Evolutionary conservation across 2,329 filamentous ascomycete genomes (phyloP), one percentile per base, ranked within the genome.

Genomic region (Colletotrichum sojae): DNA sequence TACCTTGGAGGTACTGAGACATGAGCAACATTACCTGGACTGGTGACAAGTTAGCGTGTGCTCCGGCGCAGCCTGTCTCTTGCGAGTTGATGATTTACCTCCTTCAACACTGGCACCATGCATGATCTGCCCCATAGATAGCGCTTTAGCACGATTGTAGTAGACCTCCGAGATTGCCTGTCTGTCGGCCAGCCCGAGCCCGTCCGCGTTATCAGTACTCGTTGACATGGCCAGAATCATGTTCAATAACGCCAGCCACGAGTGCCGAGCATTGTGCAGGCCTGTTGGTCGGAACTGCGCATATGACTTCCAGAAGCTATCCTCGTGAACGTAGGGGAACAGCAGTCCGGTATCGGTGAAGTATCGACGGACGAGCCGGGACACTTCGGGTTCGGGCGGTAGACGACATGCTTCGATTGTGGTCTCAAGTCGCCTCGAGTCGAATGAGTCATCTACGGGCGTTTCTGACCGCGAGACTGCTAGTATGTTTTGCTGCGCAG

Each of bases 1-100:
- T 87, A 2, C 86, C 85, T 71, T 89, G 86, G 0, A 88, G 78
- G 65, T 88, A 88, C 55, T 86, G 84, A 5, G 81, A 81, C 71
- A 83, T 79, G 0, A 88, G 67, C 0, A 89, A 77, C 8, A 88
- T 78, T 49, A 81, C 82, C 73, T 88, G 85, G 0, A 88, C 85
- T 81, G 62, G 15, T 56, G 6, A 10, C 16, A 15, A 13, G 40
- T 43, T 13, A 43, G 16, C 40, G 5, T n/a, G 8, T 43, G 40
- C 40, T 15, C 16, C 10, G 16, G 16, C 13, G 16, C 25, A 59
- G 31, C 31, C 31, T 10, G 10, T 36, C 10, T 12, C 31, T 36
- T 10, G 31, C 31, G 8, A 36, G 5, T 36, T 36, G 31, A 36
- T 36, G 31, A 36, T 9, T 9, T 70, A 82, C 81, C 80, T 48